Evolutionary conservation across 2,329 filamentous ascomycete species (phyloP).

Genomic region (Calonectria multiphialidica): DNA sequence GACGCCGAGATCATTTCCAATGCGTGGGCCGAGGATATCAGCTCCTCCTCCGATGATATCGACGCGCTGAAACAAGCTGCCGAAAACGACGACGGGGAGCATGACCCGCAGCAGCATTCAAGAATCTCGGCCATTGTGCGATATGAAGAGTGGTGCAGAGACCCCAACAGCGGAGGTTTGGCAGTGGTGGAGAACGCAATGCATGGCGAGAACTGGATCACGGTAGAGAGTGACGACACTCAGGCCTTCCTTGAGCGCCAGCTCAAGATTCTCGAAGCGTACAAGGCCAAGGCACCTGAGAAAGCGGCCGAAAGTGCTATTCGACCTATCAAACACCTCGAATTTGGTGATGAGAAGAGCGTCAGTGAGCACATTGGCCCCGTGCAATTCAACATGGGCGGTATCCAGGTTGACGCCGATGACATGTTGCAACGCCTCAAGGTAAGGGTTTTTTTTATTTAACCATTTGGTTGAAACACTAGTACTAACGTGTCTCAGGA

Average conservation of each 20-base stretch:
- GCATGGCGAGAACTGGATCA: slow-evolving; percentile 50
- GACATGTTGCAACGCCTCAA: slow-evolving; percentile 91
- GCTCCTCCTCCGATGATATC: slow-evolving; percentile 58
- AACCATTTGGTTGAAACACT: not conserved
- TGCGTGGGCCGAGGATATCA: slow-evolving; percentile 88
- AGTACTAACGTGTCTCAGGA: slow-evolving; percentile 56
- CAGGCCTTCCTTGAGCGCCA: slow-evolving; percentile 84
- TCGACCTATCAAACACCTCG: slow-evolving; percentile 41
- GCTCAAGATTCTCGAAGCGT: slow-evolving; percentile 78
- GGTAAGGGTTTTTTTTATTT: slow-evolving; percentile 61
- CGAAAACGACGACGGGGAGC: slow-evolving; percentile 37
- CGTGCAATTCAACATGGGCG: slow-evolving; percentile 98
- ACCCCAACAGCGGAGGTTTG: slow-evolving; percentile 74
- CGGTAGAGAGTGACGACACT: slow-evolving; percentile 67
- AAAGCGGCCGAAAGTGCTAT: slow-evolving; percentile 46
- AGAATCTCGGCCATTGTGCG: slow-evolving; percentile 74
- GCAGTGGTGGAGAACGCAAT: slow-evolving; percentile 55
- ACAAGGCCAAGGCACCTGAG: slow-evolving; percentile 67
- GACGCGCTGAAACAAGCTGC: slow-evolving; percentile 42
- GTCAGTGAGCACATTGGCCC: slow-evolving; percentile 89
- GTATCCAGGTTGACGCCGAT: slow-evolving; percentile 95
- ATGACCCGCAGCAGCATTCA: slow-evolving; percentile 29
- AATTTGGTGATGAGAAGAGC: slow-evolving; percentile 57
- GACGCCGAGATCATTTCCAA: slow-evolving; percentile 89
- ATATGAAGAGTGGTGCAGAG: slow-evolving; percentile 84